Conservation (phyloP, 257 asterid genomes). For the Capsicum baccatum region DNA sequence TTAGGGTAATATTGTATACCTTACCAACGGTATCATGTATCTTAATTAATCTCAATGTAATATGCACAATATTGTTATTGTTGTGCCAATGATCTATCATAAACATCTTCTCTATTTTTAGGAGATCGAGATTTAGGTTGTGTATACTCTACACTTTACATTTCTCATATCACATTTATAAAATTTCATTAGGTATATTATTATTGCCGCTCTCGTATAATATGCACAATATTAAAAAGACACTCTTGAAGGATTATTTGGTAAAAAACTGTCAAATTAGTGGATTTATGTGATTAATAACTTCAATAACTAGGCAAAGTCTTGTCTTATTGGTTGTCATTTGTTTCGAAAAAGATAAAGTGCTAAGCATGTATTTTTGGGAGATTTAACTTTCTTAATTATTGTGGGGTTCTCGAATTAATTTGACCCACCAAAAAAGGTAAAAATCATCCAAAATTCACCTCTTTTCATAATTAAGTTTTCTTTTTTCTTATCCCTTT, state of each 20-base stretch:
- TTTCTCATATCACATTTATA: not conserved
- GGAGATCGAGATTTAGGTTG: not conserved
- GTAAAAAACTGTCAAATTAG: not conserved
- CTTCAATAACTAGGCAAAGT: conserved; percentile 1
- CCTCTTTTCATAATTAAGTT: not conserved
- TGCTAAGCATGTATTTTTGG: conserved; percentile 22
- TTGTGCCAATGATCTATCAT: fast-evolving
- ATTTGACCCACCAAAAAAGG: conserved; percentile 1
- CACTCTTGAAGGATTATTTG: not conserved
- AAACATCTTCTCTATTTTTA: fast-evolving
- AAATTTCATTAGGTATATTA: not conserved
- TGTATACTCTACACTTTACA: fast-evolving
- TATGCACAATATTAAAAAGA: not conserved
- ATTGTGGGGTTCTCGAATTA: not conserved
- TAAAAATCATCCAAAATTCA: conserved; percentile 12
- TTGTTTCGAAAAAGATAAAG: conserved; percentile 13
- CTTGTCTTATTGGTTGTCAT: conserved; percentile 19
- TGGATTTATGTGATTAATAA: conserved; percentile 3
- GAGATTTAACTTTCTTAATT: conserved; percentile 30
- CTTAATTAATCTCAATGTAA: not conserved
- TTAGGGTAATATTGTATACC: no score
- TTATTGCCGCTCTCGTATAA: not conserved
- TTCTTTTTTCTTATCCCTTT: not conserved
- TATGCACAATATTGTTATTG: not conserved
- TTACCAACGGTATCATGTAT: no score